These are phyloP conservation scores for Cystofilobasidium ferigula DNA, from an alignment of 768 basidiomycete genomes.

Conservation along the genomic window DNA sequence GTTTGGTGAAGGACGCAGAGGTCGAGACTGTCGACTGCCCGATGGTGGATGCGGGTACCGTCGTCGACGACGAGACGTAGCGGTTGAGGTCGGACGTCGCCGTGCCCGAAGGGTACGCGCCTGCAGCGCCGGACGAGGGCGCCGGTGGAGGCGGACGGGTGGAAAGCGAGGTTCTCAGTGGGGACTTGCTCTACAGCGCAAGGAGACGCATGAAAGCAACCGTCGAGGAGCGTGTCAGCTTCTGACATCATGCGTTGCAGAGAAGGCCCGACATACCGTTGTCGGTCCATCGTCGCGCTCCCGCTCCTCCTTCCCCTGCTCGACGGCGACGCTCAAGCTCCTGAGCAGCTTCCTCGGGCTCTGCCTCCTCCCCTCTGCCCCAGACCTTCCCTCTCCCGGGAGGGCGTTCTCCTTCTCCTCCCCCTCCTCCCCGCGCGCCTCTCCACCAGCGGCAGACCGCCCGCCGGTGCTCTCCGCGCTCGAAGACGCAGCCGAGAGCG, in stretches of 20 bases:
- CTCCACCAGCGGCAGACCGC: too few relatives aligned
- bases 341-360: conserved; percentile 45
- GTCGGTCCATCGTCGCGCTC: not conserved
- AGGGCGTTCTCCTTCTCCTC: conserved; percentile 20
- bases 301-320: conserved; percentile 37
- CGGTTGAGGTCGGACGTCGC: conserved; percentile 64
- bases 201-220: not conserved
- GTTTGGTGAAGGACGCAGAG: conserved; percentile 71
- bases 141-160: conserved; percentile 40
- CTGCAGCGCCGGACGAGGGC: not conserved
- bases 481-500: not conserved
- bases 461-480: too few relatives aligned
- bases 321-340: conserved; percentile 40
- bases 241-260: not conserved
- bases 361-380: conserved; percentile 28
- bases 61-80: conserved; percentile 77
- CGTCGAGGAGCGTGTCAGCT: not conserved
- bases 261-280: not conserved
- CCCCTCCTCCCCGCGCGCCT: not conserved
- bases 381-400: not conserved
- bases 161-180: conserved; percentile 38
- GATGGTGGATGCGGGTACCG: conserved; percentile 32
- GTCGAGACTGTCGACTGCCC: conserved; percentile 53
- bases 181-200: conserved; percentile 12
- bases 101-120: conserved; percentile 38